A percentile compares a stretch with the other conserved stretches of the same genome.
Conservation (phyloP, 768 basidiomycete genomes). For the Termitomyces sp. region DNA sequence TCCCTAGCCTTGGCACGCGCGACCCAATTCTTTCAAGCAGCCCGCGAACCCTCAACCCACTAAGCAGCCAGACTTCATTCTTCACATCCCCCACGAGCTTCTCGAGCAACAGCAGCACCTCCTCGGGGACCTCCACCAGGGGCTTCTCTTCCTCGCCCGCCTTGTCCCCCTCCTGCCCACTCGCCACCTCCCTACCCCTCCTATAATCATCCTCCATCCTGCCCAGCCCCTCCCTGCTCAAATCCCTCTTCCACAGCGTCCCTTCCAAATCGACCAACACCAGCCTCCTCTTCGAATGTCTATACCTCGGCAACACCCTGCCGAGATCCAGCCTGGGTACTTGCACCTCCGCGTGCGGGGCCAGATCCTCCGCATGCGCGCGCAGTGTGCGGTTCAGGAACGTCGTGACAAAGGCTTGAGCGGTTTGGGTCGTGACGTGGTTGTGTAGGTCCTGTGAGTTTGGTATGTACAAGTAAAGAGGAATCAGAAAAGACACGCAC, state of each 20-base stretch:
- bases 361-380: constrained; percentile 54
- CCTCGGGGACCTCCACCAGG: constrained; percentile 20
- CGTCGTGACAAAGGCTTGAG: constrained; percentile 74
- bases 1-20: constrained; percentile 61
- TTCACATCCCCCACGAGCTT: constrained; percentile 53
- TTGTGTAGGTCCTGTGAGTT: constrained; percentile 60
- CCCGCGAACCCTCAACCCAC: constrained; percentile 62
- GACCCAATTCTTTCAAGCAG: constrained; percentile 60
- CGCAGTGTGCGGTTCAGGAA: constrained; percentile 76
- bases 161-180: constrained; percentile 2
- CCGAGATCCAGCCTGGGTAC: constrained; percentile 29
- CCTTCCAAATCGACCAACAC: constrained; percentile 78
- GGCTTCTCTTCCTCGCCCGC: neutral
- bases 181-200: neutral
- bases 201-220: constrained; percentile 31
- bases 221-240: constrained; percentile 38
- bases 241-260: constrained; percentile 66
- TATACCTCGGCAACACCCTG: constrained; percentile 62
- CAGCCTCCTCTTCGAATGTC: constrained; percentile 58
- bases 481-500: constrained; percentile 35
- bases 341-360: constrained; percentile 18
- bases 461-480: neutral
- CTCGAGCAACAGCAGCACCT: constrained; percentile 45
- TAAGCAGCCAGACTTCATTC: constrained; percentile 82
- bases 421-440: constrained; percentile 83